Base-by-base conservation (phyloP, 768 basidiomycete species). In the Termitomyces heimii region DNA sequence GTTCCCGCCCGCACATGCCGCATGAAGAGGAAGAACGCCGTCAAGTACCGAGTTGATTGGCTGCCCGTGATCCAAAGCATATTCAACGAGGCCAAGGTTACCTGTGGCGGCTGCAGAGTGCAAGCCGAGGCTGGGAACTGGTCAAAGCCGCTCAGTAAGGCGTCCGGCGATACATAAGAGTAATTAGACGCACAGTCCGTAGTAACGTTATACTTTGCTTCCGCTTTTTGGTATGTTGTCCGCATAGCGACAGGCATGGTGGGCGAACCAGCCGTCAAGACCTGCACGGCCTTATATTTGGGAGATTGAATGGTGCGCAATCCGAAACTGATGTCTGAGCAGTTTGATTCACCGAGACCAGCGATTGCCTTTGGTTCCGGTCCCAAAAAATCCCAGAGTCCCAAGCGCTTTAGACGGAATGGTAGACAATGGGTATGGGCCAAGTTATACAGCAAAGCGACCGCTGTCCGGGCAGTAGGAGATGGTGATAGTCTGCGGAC, bases 21-120 rank as follows among this genome's bases (percentile, higher is more conserved):
- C 95, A 68, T 99, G 97, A 9, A 99, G 79, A 3, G 97, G 95
- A n/a, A 97, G 84, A 3, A 99, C 90, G 35, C 97, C 97, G 67
- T 96, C 92, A 53, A 98, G 82, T 32, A 97, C 92, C 5, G 94
- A 91, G 71, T 99, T 98, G 71, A 96, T 85, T 10, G 97, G 96
- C 66, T 98, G 97, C 8, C 96, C 96, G 65, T 95, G 88, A 2
- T 86, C 84, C 24, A 99, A 80, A 2, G 97, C 97, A 70, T 93
- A 97, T 68, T 89, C 87, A 57, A 93, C 94, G 59, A 96, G 86
- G 4, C 93, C 95, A 52, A 96, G 79, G 70, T 99, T 94, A 53
- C 95, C 95, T 28, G 86, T 83, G 5, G 82, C 85, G 14, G 89
- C 87, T 37, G 89, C 89, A 22, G 86, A 81, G 65, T 92, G 89